Evolutionary conservation across 2,329 filamentous ascomycete species (phyloP).

Genomic region (Cladosporium halotolerans): DNA sequence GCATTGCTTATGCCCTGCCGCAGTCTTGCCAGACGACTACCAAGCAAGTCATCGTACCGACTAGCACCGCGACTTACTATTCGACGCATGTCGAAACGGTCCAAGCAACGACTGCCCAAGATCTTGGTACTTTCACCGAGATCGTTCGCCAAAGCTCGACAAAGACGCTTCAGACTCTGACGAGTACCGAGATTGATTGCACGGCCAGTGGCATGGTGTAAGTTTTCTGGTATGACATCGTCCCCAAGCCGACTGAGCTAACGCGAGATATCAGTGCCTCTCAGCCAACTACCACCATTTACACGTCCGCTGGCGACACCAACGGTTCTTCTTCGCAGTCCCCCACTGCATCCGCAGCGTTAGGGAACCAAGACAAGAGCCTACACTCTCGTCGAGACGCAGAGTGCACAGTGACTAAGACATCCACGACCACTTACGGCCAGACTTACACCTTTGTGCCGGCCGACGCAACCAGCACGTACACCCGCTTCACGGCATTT

Average conservation of each 20-base stretch:
- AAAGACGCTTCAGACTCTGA: slow-evolving; percentile 25
- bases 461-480: slow-evolving; percentile 23
- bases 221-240: slow-evolving; percentile 7
- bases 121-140: slow-evolving; percentile 25
- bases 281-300: slow-evolving; percentile 19
- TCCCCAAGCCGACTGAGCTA: neutral
- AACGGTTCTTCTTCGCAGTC: slow-evolving; percentile 1
- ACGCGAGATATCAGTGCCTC: slow-evolving; percentile 11
- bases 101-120: slow-evolving; percentile 18
- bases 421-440: slow-evolving; percentile 25
- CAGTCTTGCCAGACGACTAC: slow-evolving; percentile 27
- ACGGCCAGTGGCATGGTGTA: slow-evolving; percentile 20
- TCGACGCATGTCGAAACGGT: slow-evolving; percentile 23
- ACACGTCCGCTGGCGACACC: slow-evolving; percentile 13
- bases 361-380: slow-evolving; percentile 6
- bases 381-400: slow-evolving; percentile 16
- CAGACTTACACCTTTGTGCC: slow-evolving; percentile 23
- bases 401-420: slow-evolving; percentile 24
- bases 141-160: slow-evolving; percentile 22
- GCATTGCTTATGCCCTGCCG: slow-evolving; percentile 19
- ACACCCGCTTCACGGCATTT: slow-evolving; percentile 25
- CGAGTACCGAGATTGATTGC: slow-evolving; percentile 21
- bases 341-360: neutral
- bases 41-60: slow-evolving; percentile 24
- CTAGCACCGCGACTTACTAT: slow-evolving; percentile 25